Evolutionary conservation across 805 yeast genomes (phyloP).

Genomic region (Myxozyma geophila): DNA sequence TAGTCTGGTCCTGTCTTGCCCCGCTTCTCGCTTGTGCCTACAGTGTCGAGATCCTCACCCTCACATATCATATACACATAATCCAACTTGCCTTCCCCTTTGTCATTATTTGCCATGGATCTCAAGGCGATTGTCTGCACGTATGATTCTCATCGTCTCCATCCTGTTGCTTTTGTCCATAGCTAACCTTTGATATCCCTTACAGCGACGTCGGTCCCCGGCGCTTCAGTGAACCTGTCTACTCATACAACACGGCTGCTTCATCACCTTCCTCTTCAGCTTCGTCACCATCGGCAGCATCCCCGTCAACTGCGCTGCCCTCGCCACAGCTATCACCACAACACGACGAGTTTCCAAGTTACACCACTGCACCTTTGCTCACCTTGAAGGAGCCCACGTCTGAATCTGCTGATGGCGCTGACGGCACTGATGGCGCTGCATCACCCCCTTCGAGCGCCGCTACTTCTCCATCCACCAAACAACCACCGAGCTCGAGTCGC

Average conservation of each 20-base stretch:
- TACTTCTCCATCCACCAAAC: neutral
- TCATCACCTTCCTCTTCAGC: constrained; percentile 9
- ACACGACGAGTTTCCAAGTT: neutral
- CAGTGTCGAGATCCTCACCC: neutral
- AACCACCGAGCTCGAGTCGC: constrained; percentile 32
- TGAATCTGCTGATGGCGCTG: neutral
- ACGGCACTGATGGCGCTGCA: neutral
- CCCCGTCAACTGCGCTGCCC: constrained; percentile 5
- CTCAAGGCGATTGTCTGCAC: constrained; percentile 25
- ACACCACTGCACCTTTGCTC: neutral
- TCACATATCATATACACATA: neutral
- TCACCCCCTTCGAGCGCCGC: neutral
- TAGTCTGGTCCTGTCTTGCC: too few species aligned
- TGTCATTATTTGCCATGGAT: constrained; percentile 12
- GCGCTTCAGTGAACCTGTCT: constrained; percentile 1
- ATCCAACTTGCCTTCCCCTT: neutral
- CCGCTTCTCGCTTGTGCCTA: too few species aligned
- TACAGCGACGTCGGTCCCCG: neutral
- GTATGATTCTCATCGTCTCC: constrained; percentile 10
- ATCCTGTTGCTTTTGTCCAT: neutral
- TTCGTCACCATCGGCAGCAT: constrained; percentile 10
- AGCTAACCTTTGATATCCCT: neutral
- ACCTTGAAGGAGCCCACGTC: neutral
- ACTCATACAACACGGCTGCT: neutral
- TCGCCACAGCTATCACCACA: constrained; percentile 20